Conservation (phyloP, 768 basidiomycete species). For the Boletus pseudopeckii region DNA sequence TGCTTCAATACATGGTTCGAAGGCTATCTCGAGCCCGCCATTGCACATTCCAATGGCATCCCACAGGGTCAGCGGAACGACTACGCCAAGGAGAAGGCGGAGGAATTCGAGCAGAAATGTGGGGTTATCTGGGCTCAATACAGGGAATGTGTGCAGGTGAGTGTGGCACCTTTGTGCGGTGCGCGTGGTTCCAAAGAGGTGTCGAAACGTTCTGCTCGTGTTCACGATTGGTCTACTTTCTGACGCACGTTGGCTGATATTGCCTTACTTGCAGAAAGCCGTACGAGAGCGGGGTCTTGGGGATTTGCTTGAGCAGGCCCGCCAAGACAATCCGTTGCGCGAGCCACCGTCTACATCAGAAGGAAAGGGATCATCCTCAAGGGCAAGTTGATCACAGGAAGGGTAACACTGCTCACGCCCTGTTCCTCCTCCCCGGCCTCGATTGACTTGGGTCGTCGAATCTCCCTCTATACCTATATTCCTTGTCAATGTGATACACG, state of each 20-base stretch:
- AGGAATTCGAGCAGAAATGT: constrained; percentile 84
- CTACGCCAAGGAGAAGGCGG: constrained; percentile 75
- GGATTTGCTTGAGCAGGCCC: constrained; percentile 71
- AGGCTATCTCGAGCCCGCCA: constrained; percentile 86
- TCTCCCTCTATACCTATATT: neutral
- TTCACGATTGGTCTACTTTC: neutral
- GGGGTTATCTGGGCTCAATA: constrained; percentile 82
- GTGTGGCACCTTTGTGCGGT: constrained; percentile 21
- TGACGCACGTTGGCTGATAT: neutral
- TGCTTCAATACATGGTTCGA: constrained; percentile 99
- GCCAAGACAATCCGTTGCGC: constrained; percentile 72
- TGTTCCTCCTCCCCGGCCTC: neutral
- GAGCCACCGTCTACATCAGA: constrained; percentile 43
- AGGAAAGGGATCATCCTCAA: constrained; percentile 8
- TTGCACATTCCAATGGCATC: constrained; percentile 40
- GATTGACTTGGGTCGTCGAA: neutral
- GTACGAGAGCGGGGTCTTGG: constrained; percentile 76
- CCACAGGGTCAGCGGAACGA: constrained; percentile 47
- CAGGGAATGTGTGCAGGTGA: constrained; percentile 77
- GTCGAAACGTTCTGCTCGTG: neutral
- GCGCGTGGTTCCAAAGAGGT: neutral
- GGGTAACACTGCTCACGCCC: neutral
- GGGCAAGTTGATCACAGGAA: constrained; percentile 8
- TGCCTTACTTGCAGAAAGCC: constrained; percentile 53
- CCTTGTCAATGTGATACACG: neutral